Conservation (phyloP, 2,329 filamentous ascomycete species). For the Penicillium sp. region DNA sequence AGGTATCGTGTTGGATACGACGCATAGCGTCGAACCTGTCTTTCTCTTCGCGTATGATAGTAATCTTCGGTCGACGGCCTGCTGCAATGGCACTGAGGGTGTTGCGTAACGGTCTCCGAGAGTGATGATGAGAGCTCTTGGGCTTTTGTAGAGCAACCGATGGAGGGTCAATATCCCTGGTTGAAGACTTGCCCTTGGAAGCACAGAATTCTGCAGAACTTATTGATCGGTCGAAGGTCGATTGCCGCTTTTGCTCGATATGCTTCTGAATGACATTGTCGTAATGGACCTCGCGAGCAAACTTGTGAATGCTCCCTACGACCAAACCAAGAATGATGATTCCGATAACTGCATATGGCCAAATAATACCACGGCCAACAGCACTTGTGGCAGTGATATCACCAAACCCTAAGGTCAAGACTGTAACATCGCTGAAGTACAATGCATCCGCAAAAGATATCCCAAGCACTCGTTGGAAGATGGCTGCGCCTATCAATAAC, state of each 20-base stretch:
- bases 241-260: conserved; percentile 54
- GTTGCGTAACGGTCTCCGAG: conserved; percentile 20
- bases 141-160: conserved; percentile 9
- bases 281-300: conserved; percentile 60
- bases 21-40: conserved; percentile 80
- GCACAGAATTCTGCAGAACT: conserved; percentile 35
- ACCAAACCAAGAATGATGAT: conserved; percentile 84
- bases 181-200: conserved; percentile 16
- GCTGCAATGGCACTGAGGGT: conserved; percentile 24
- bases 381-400: conserved; percentile 60
- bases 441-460: conserved; percentile 78
- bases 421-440: conserved; percentile 75
- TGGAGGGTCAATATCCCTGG: neutral
- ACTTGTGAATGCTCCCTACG: conserved; percentile 74
- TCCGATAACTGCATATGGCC: conserved; percentile 81
- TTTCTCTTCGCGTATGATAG: conserved; percentile 64
- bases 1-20: conserved; percentile 68
- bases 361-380: conserved; percentile 69
- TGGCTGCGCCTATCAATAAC: conserved; percentile 71
- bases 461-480: conserved; percentile 71
- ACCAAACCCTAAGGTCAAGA: conserved; percentile 63
- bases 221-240: conserved; percentile 57
- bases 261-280: conserved; percentile 65
- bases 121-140: conserved; percentile 7
- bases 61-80: conserved; percentile 44